A percentile compares a stretch with the other conserved stretches of the same genome.
These are phyloP conservation scores for Neurospora sp. DNA, from an alignment of 495 filamentous ascomycete species.

Conservation along the genomic window DNA sequence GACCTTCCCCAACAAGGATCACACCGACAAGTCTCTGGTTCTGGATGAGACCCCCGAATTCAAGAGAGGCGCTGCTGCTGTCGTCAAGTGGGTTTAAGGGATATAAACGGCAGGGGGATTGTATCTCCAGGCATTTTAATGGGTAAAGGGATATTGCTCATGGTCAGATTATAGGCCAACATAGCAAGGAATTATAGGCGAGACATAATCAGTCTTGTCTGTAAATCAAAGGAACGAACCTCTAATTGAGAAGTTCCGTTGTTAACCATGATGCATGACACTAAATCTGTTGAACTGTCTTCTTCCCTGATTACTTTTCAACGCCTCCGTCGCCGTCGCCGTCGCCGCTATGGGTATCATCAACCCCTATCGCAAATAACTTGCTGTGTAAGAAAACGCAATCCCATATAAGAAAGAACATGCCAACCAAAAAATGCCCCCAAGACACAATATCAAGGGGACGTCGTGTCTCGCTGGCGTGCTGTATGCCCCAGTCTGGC, in stretches of 20 bases:
- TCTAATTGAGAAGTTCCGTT: neutral
- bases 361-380: neutral
- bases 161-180: neutral
- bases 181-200: neutral
- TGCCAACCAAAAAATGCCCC: neutral
- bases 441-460: neutral
- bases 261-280: neutral
- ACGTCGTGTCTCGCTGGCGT: neutral
- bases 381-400: neutral
- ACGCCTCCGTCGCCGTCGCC: slow-evolving; percentile 14
- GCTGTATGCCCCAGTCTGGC: neutral
- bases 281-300: neutral
- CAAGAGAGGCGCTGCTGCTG: slow-evolving; percentile 67
- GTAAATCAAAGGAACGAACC: neutral
- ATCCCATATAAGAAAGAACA: neutral
- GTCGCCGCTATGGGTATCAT: slow-evolving; percentile 14
- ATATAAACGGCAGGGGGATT: neutral
- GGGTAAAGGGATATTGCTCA: neutral
- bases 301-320: slow-evolving; percentile 5
- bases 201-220: neutral
- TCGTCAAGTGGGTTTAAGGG: slow-evolving; percentile 72
- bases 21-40: slow-evolving; percentile 58
- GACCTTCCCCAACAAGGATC: slow-evolving; percentile 91
- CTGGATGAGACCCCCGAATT: slow-evolving; percentile 76
- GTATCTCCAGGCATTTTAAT: neutral